Base-by-base conservation (phyloP, 495 filamentous ascomycete genomes). In the Antarctomyces pellizariae region DNA sequence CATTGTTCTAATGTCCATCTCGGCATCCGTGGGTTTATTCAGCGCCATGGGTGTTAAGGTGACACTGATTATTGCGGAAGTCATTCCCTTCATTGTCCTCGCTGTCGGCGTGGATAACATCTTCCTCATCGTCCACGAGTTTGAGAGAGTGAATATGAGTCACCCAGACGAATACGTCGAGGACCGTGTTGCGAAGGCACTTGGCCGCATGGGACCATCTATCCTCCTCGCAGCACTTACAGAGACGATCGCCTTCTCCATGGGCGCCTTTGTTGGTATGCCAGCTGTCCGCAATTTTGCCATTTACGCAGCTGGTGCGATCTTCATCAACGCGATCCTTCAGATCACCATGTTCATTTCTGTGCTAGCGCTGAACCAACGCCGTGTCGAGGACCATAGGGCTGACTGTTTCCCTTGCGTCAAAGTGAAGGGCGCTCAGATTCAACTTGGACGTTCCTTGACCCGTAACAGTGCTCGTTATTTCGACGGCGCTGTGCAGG, bases 61-160 rank as follows among this genome's bases (percentile, higher is more conserved):
- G 16, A 97, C 86, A 2, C 53, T 97, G 33, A 95, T 97, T 41
- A 95, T 97, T 36, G 84, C 90, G 4, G 86, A 97, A 43, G 86
- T 97, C 34, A 97, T 97, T 32, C 86, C 86, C 0, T 97, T 97
- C 47, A 67, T 97, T 35, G 83, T 97, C 7, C 53, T 97, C 7
- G 86, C 86, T 24, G 76, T 97, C 10, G 86, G 86, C 13, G 89
- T 97, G 6, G 86, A 97, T 58, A 97, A 97, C 44, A 95, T 97
- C 42, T 97, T 97, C 51, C 50, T 97, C 26, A 92, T 97, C 26
- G 89, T 95, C 4, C 83, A 97, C 49, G 86, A 97, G 42, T 93
- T 97, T 36, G 89, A 97, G 48, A 63, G 89, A 15, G 70, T 90
- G 31, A 93, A 95, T 41, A 50, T 83, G 43, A 89, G 67, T 44